Evolutionary conservation across 495 filamentous ascomycete species (phyloP), one percentile per base, ranked within the genome.

Genomic region (Aspergillus ostianus): DNA sequence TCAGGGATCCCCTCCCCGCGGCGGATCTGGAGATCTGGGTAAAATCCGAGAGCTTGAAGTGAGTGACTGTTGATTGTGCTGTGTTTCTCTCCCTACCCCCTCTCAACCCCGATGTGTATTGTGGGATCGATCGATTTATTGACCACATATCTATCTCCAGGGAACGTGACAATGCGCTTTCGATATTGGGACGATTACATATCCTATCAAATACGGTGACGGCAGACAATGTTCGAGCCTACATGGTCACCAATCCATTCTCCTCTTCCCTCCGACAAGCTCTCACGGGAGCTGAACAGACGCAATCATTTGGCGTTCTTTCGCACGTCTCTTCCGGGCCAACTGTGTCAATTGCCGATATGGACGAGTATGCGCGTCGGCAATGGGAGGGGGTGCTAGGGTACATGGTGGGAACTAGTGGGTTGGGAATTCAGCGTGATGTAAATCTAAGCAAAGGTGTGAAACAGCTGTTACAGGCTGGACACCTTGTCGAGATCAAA

Each of bases 311-410:
- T 62, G 94, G 94, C 51, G 89, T 97, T 5, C 89, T 91, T 13
- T 89, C 87, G 30, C 79, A 79, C 23, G 70, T 81, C n/a, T 73
- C 84, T 0, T 78, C 84, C 30, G 79, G 84, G 17, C 73, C 78
- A 45, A 73, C 77, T 36, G 80, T 94, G 26, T 80, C 85, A 20
- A 73, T 92, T 6, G 64, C 77, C 20, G 89, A 86, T 66, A 80
- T 98, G n/a, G 95, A 98, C 62, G 78, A 85, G 27, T 97, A 92
- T 73, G 93, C 93, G 15, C 82, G 88, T 51, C 83, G 80, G 60
- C 93, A 97, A 67, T 98, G 95, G 91, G 95, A 98, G 70, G 87
- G 90, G 8, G 95, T 98, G 10, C 75, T 98, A 32, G 92, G 96
- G 70, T 98, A 93, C 69, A 93, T 98, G 74, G 94, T 98, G 30